Evolutionary conservation across 768 basidiomycete species (phyloP), one percentile per base, ranked within the genome.

Genomic region (Mycena metata): DNA sequence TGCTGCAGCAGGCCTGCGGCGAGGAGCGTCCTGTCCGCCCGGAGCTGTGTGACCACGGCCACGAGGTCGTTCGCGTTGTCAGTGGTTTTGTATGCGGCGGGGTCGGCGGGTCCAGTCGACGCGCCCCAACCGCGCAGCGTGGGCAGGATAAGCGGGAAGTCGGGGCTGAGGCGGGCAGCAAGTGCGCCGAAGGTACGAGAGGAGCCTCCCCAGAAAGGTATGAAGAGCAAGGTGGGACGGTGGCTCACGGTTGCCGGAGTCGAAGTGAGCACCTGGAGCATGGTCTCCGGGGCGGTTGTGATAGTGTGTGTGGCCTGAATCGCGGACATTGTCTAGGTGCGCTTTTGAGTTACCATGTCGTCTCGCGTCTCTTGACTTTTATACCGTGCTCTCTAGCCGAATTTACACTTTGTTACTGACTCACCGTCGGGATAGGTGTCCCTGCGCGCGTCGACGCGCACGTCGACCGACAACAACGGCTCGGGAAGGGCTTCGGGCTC

Each of bases 181-280:
- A 69, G 55, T 16, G 62, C 62, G 52, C 62, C 9, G 42, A 63
- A 64, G 24, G 62, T 69, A 39, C 62, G 62, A 1, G 26, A 3
- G 26, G 67, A 69, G 42, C 67, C 67, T 10, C 67, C 63, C 67
- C 67, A 69, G 63, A 64, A 64, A 62, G 64, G 62, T 13, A 64
- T 24, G 58, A 69, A 69, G 50, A 69, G 56, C 49, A 69, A 24
- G 4, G 62, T 43, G 5, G 67, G 67, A 1, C 35, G 50, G 13
- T 35, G 17, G 55, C 33, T 64, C 33, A 21, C 23, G 13, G 41
- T 35, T 8, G 15, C 10, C 11, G 67, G 63, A 16, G 42, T 43
- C 15, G 63, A 69, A 4, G 62, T 67, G 33, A 43, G 43, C 3
- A 67, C 66, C 24, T 62, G 11, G 54, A 67, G 66, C 8, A 17